Evolutionary conservation across 2,329 filamentous ascomycete species (phyloP), one percentile per base, ranked within the genome.

Genomic region (Pestalotiopsis sp.): DNA sequence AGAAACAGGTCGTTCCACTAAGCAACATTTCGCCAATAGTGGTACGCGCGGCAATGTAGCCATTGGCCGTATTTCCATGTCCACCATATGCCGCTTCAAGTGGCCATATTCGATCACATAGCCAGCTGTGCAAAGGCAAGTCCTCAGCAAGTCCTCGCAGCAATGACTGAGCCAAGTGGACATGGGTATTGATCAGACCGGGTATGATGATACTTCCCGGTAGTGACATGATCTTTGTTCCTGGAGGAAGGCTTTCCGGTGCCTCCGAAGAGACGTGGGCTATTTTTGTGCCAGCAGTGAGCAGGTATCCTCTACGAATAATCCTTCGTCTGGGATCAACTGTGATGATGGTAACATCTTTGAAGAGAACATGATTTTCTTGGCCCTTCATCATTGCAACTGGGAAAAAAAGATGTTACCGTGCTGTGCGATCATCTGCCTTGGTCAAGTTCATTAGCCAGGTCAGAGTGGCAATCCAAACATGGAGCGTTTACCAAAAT

Each of bases 1-100:
- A 76, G 70, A 87, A 87, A 70, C 82, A 85, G 2, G 84, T 86
- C 4, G 84, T 86, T 0, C 84, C 84, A 4, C 79, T 81, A 73
- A 81, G 81, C 41, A 86, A 76, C 84, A 86, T 85, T 75, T 86
- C 84, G 0, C 82, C 84, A 52, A 86, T 85, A 23, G 81, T 85
- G 52, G 86, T 75, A 5, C 81, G 75, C 1, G 82, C 83, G 4
- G 84, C 84, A 3, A 82, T 80, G 72, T 85, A 85, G 20, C 84
- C 85, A 74, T 87, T 84, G 41, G 81, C 80, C 3, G 76, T 74
- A 62, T 70, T 67, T 2, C 72, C 70, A 17, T 72, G 67, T 11
- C 70, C 71, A 1, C 25, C 67, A 67, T 75, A 77, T 23, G 69
- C 61, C 3, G 75, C 74, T 69, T 77, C 76, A 1, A 78, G 69